A percentile compares a stretch with the other conserved stretches of the same genome.
These are phyloP conservation scores for Posidonia oceanica DNA, from an alignment of 116 monocot species.

Conservation along the genomic window DNA sequence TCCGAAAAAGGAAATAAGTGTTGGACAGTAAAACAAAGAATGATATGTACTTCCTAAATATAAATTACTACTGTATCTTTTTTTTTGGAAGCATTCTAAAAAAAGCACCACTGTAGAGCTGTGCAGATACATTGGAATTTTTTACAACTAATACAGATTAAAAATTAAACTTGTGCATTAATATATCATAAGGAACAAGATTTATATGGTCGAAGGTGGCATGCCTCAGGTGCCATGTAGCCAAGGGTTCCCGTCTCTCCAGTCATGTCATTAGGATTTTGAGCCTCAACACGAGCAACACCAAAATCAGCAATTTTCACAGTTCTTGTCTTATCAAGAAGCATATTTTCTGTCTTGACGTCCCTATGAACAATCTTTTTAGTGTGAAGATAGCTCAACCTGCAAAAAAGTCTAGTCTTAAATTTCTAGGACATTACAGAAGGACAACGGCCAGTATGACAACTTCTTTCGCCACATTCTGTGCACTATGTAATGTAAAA, in stretches of 20 bases:
- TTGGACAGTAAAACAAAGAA: too few species aligned
- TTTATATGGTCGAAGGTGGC: not conserved
- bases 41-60: too few species aligned
- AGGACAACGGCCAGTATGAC: not conserved
- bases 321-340: constrained; percentile 19
- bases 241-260: constrained; percentile 25
- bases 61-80: too few species aligned
- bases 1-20: too few species aligned
- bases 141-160: too few species aligned
- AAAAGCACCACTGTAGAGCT: too few species aligned
- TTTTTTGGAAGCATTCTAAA: too few species aligned
- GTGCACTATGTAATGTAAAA: too few species aligned
- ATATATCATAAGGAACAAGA: too few species aligned
- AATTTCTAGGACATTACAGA: not conserved
- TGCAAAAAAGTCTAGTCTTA: constrained; percentile 1
- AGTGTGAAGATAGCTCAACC: constrained; percentile 27
- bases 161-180: too few species aligned
- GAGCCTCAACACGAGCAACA: constrained; percentile 26
- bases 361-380: constrained; percentile 28
- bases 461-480: not conserved
- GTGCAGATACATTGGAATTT: too few species aligned
- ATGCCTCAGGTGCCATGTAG: constrained; percentile 30
- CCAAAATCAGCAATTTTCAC: constrained; percentile 31
- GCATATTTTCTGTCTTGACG: constrained; percentile 33
- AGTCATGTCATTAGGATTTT: constrained; percentile 31